Evolutionary conservation across 805 yeast species (phyloP), one percentile per base, ranked within the genome.

Genomic region (Candida sanyiensis): DNA sequence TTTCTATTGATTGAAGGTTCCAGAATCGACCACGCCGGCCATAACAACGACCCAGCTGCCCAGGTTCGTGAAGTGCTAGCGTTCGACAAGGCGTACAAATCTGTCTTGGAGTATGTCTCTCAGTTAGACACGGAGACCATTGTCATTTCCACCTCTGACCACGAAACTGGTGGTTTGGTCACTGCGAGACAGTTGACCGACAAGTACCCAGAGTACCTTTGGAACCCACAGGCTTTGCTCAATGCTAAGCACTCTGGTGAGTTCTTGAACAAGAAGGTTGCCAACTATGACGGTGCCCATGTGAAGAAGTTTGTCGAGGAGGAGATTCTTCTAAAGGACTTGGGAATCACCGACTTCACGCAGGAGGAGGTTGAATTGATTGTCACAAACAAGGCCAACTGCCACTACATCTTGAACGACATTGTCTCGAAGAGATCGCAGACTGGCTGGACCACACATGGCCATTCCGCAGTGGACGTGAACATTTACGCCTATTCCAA

Each of bases 381-480:
- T 9, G 45, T 75, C 18, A 43, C 56, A 3, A 51, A 65, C 35
- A 54, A 56, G 28, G 46, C 49, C 1, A 49, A 54, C 28, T 54
- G 69, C 2, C 58, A 54, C 32, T 77, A 77, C 44, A 62, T 69
- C 28, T 59, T 87, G 40, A 82, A 84, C 53, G 70, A 78, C 39
- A 73, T 89, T 73, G 73, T 87, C 9, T 83, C 95, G 1, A 53
- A 63, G n/a, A 75, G 95, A 47, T 87, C 97, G 0, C 83, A 83
- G 59, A 76, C 87, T 13, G 97, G 96, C n/a, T 89, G 96, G 96
- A 72, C 95, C 8, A 89, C 97, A 0, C 95, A 87, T 54, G 97
- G 97, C 22, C 97, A 89, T 60, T 80, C 95, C 16, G 96, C 96
- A 0, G 96, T 89, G 12, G 97, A 89, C 61, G 96, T 89, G 26